Evolutionary conservation across 352 stramenopile species (phyloP).

Genomic region (Phytophthora nicotianae): DNA sequence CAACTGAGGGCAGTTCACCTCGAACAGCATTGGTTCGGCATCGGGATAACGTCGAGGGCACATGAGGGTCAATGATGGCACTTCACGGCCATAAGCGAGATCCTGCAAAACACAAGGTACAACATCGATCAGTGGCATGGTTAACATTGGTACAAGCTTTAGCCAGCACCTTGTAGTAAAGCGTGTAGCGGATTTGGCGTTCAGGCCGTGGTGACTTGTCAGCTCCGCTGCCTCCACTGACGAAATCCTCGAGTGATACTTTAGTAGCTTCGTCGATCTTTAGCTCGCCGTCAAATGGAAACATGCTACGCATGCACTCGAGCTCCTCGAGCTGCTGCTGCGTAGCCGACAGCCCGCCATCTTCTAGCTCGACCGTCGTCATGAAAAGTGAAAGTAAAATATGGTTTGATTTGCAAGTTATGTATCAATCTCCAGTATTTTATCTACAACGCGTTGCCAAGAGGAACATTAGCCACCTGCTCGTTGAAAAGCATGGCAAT

Average conservation of each 20-base stretch:
- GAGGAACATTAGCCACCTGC: slow-evolving; percentile 18
- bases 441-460: slow-evolving; percentile 14
- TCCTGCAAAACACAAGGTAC: slow-evolving; percentile 23
- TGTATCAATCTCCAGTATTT: slow-evolving; percentile 4
- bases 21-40: slow-evolving; percentile 36
- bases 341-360: slow-evolving; percentile 7
- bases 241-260: slow-evolving; percentile 31
- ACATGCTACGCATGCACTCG: slow-evolving; percentile 84
- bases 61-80: slow-evolving; percentile 52
- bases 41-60: slow-evolving; percentile 53
- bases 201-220: slow-evolving; percentile 4
- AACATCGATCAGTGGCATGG: neutral
- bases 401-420: neutral
- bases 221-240: neutral
- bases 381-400: slow-evolving; percentile 1
- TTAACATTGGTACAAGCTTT: neutral
- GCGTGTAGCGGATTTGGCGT: slow-evolving; percentile 45
- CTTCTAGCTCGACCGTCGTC: neutral
- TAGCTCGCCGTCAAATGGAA: slow-evolving; percentile 51
- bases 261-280: slow-evolving; percentile 35
- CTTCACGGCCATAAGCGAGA: slow-evolving; percentile 24
- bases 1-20: slow-evolving; percentile 58
- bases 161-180: slow-evolving; percentile 45
- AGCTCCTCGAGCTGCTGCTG: slow-evolving; percentile 70
- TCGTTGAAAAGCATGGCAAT: slow-evolving; percentile 58